A percentile compares a stretch with the other conserved stretches of the same genome.
Evolutionary conservation across 768 basidiomycete genomes (phyloP).

Genomic region (Nidula microcarpa): DNA sequence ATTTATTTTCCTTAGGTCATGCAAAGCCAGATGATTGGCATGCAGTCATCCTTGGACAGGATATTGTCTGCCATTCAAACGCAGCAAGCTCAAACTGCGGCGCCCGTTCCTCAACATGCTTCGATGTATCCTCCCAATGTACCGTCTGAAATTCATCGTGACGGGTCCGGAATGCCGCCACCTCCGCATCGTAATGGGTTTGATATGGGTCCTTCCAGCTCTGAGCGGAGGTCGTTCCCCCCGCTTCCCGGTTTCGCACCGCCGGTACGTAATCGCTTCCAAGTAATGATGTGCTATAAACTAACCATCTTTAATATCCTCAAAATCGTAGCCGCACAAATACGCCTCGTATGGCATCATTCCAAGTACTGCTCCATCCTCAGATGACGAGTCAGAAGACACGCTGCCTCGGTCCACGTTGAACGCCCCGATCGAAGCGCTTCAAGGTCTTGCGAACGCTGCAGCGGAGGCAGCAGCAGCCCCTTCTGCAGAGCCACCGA

Average conservation of each 20-base stretch:
- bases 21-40: conserved; percentile 93
- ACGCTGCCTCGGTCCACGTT: conserved; percentile 79
- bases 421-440: conserved; percentile 90
- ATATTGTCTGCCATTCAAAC: conserved; percentile 68
- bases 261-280: conserved; percentile 49
- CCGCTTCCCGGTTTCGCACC: conserved; percentile 90
- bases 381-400: conserved; percentile 90
- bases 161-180: conserved; percentile 24
- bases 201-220: conserved; percentile 26
- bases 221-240: conserved; percentile 57
- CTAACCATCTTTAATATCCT: conserved; percentile 9
- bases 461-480: conserved; percentile 90
- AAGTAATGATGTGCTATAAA: not conserved
- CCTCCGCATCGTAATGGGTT: conserved; percentile 37
- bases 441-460: conserved; percentile 92
- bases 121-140: conserved; percentile 29
- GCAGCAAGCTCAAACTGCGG: conserved; percentile 23
- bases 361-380: conserved; percentile 77
- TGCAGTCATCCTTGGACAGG: conserved; percentile 86
- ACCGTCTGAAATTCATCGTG: conserved; percentile 20
- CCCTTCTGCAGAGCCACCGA: conserved; percentile 60
- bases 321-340: conserved; percentile 65
- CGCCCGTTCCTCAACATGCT: conserved; percentile 28
- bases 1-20: conserved; percentile 52
- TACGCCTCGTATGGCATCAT: conserved; percentile 91